Evolutionary conservation across 129 eudicot genomes (phyloP).

Genomic region (Ambrosia trifida): DNA sequence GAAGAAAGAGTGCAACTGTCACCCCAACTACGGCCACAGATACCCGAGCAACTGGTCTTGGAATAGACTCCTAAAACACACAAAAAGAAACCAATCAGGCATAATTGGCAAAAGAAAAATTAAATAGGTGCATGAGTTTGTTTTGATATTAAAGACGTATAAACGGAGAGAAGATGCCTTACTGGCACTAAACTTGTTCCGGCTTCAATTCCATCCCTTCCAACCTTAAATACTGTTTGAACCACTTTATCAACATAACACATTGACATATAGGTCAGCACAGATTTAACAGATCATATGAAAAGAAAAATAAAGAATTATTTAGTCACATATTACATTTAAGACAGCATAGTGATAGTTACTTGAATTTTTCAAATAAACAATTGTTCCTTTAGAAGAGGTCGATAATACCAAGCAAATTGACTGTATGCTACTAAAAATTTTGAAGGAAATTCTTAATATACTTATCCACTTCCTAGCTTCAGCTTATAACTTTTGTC

Average conservation of each 20-base stretch:
- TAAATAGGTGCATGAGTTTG: constrained; percentile 1
- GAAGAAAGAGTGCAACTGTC: constrained; percentile 50
- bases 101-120: not conserved
- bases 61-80: constrained; percentile 56
- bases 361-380: not conserved
- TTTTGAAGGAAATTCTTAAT: too few relatives aligned
- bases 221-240: constrained; percentile 70
- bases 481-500: too few relatives aligned
- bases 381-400: not conserved
- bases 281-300: not conserved
- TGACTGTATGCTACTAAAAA: too few relatives aligned
- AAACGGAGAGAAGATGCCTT: constrained; percentile 34
- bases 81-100: not conserved
- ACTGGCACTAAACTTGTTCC: constrained; percentile 91
- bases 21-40: constrained; percentile 59
- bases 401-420: not conserved
- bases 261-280: constrained; percentile 17
- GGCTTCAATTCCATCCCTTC: constrained; percentile 86
- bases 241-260: constrained; percentile 39
- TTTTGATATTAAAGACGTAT: not conserved
- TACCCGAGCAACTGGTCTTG: constrained; percentile 90
- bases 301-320: not conserved
- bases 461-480: too few relatives aligned
- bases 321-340: not conserved
- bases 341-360: not conserved